A percentile compares a stretch with the other conserved stretches of the same genome.
Conservation (phyloP, 2,329 filamentous ascomycete genomes). For the Diaporthe citrichinensis region DNA sequence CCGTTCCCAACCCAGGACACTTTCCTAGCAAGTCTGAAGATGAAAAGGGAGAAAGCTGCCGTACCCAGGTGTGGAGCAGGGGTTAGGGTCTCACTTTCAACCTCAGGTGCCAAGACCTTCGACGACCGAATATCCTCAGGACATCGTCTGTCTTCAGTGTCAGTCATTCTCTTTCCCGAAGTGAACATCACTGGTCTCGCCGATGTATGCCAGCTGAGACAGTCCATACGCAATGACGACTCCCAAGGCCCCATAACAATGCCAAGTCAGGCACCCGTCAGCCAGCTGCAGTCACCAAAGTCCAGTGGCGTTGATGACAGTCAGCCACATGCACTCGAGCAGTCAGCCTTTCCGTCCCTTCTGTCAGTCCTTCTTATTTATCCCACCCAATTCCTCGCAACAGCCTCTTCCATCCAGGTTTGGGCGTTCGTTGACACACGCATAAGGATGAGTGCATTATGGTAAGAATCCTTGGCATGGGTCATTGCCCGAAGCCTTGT, state of each 20-base stretch:
- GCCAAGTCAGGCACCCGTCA: constrained; percentile 6
- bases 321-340: neutral
- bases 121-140: neutral
- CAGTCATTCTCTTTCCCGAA: neutral
- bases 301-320: neutral
- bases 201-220: neutral
- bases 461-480: neutral
- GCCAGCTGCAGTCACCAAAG: neutral
- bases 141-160: neutral
- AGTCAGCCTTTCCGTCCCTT: neutral
- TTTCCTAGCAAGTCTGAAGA: neutral
- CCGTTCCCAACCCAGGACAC: neutral
- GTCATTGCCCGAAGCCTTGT: neutral
- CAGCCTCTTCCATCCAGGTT: neutral
- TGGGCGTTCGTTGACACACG: neutral
- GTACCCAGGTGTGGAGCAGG: neutral
- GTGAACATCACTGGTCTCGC: neutral
- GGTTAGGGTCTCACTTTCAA: neutral
- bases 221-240: neutral
- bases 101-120: neutral
- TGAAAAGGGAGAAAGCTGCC: neutral
- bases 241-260: neutral
- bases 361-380: neutral
- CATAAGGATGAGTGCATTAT: neutral
- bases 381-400: neutral